A percentile compares a stretch with the other conserved stretches of the same genome.
phyloP scores from a whole-genome alignment of 371 early-diverging fungal genomes.

The Chytridiales sp. region DNA sequence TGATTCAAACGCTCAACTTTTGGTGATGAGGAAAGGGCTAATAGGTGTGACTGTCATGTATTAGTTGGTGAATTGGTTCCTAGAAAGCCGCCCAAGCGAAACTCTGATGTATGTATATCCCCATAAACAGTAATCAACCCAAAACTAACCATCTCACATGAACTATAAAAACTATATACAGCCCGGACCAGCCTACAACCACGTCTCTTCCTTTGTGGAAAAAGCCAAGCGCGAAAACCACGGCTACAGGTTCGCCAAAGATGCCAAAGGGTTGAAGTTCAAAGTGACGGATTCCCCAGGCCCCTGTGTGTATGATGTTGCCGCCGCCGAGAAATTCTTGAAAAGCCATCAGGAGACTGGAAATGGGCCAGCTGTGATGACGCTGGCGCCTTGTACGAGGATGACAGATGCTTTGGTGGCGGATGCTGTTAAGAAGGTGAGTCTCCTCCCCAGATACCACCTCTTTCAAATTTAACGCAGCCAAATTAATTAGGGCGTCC shows the following conservation, averaged over 20 bases:
- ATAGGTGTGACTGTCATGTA: not conserved
- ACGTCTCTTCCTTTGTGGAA: constrained; percentile 42
- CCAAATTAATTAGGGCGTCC: constrained; percentile 22
- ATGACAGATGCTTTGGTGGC: constrained; percentile 44
- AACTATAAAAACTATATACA: constrained; percentile 4
- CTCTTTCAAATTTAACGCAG: not conserved
- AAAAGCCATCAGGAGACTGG: constrained; percentile 13
- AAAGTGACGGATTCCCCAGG: constrained; percentile 35
- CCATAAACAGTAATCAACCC: not conserved
- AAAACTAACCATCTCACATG: not conserved
- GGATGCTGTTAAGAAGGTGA: constrained; percentile 34
- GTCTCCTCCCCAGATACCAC: not conserved
- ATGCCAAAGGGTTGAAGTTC: constrained; percentile 31
- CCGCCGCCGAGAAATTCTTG: constrained; percentile 27
- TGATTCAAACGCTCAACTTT: not conserved
- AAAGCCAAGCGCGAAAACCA: constrained; percentile 32
- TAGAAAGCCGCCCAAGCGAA: constrained; percentile 40
- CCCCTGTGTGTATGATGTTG: constrained; percentile 36
- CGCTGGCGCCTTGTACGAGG: constrained; percentile 44
- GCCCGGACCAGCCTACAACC: constrained; percentile 40
- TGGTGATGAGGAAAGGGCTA: too few relatives aligned
- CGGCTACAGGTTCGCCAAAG: constrained; percentile 32
- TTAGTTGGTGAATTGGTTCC: constrained; percentile 43
- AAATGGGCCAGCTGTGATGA: constrained; percentile 43
- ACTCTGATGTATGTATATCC: constrained; percentile 21